Base-by-base conservation (phyloP, 768 basidiomycete species). In the Mycena metata region DNA sequence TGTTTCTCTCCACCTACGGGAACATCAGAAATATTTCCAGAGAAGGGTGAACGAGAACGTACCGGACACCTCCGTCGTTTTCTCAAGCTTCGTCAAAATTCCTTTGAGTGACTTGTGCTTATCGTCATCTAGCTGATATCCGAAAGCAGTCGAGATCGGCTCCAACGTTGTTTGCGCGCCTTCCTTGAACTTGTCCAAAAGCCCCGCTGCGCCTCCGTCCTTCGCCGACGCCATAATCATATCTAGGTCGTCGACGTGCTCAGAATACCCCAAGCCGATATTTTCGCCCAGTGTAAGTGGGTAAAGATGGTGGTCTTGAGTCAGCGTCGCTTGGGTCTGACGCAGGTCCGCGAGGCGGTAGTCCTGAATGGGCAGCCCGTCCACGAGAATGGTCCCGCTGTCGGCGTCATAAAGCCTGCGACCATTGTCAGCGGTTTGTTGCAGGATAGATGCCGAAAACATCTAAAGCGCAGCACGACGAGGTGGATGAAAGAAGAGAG, bases 231-330 rank as follows among this genome's bases (percentile, higher is more conserved):
- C 47, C 58, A 46, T 47, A 42, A 72, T 55, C 56, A 65, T 68
- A 26, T 42, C 56, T 23, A 11, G 10, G 11, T 72, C 66, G 10
- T 51, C 47, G 15, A 65, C 56, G 10, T 41, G 39, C 11, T 71
- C 75, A 8, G 75, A 51, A 36, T 71, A 66, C 24, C 82, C 83
- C 8, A 84, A 69, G 24, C 75, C 78, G 19, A 84, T 79, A 42
- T 84, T 85, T 52, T 84, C 84, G 35, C 70, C 72, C 5, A 84
- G 47, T 3, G 81, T 75, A 5, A 84, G 70, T 11, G 79, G 79
- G 64, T 79, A 81, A 1, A 83, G 61, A 4, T 67, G 55, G 61
- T 80, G 83, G 3, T 81, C 78, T 69, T 85, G 84, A 5, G 76
- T 76, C 3, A 85, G 77, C 45, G 79, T 75, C 16, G 83, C 81